Evolutionary conservation across 148 eudicot genomes (phyloP).

Genomic region (Heliosperma pusillum): DNA sequence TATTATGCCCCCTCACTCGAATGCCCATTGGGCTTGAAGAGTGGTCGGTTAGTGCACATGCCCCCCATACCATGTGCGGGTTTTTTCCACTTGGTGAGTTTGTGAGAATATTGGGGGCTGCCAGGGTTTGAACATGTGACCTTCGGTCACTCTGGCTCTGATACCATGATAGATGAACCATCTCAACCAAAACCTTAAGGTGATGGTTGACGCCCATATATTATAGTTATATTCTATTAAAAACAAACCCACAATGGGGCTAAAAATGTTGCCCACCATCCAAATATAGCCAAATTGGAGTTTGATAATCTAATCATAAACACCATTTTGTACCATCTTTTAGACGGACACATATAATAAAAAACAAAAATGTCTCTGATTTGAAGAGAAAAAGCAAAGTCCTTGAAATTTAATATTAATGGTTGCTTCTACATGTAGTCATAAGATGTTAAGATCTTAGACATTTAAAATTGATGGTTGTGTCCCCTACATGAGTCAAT

Average conservation of each 20-base stretch:
- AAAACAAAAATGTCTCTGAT: conserved; percentile 1
- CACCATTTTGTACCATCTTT: conserved; percentile 21
- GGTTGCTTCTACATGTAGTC: conserved; percentile 21
- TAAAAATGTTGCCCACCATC: conserved; percentile 21
- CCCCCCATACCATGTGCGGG: no score
- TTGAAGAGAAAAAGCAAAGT: neutral
- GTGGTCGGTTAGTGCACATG: no score
- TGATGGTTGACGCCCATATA: no score
- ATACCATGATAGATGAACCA: no score
- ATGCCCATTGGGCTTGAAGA: no score
- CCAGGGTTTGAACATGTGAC: no score
- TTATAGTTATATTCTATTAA: no score
- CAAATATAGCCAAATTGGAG: conserved; percentile 20
- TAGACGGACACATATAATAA: conserved; percentile 7
- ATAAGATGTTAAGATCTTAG: conserved; percentile 22
- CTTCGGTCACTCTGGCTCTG: no score
- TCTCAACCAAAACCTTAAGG: no score
- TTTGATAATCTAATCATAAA: neutral
- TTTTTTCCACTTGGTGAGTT: no score
- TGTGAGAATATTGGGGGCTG: no score
- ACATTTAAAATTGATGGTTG: conserved; percentile 19
- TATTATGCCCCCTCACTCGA: no score
- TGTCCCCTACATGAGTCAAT: conserved; percentile 31
- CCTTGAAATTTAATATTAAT: neutral
- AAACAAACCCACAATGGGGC: conserved; percentile 19